phyloP scores from a whole-genome alignment of 1,139 yeast genomes.

The Suhomyces wounanorum region DNA sequence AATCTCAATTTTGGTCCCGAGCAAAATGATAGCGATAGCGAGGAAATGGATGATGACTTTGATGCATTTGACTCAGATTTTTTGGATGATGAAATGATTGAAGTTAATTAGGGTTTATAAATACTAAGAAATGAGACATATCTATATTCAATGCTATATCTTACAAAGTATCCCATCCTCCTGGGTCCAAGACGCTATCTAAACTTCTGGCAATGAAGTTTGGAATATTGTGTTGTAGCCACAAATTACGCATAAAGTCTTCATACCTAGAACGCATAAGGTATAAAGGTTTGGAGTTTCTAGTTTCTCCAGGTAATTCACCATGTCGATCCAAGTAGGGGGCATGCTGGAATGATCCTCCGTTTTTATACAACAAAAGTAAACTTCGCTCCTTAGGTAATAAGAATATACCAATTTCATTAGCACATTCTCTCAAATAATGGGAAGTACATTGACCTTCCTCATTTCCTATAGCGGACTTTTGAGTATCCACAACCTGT shows the following conservation, averaged over 20 bases:
- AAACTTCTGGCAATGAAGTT: constrained; percentile 77
- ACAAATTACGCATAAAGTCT: constrained; percentile 62
- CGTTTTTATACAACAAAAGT: constrained; percentile 62
- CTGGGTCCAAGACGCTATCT: constrained; percentile 78
- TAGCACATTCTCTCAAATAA: constrained; percentile 62
- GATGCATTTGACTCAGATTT: constrained; percentile 3
- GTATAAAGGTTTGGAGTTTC: constrained; percentile 72
- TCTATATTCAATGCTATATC: not conserved
- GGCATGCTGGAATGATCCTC: constrained; percentile 82
- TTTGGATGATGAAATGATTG: not conserved
- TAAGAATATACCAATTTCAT: constrained; percentile 74
- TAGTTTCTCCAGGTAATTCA: constrained; percentile 74
- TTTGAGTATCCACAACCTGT: constrained; percentile 65
- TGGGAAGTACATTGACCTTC: constrained; percentile 74
- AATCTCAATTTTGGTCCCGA: constrained; percentile 9
- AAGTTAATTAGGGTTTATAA: not conserved
- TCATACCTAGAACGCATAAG: constrained; percentile 67
- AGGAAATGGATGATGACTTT: constrained; percentile 8
- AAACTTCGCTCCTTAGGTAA: constrained; percentile 76
- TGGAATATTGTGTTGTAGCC: constrained; percentile 81
- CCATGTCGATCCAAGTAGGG: constrained; percentile 90
- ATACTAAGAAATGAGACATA: not conserved
- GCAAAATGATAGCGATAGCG: constrained; percentile 10
- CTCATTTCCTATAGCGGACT: constrained; percentile 48
- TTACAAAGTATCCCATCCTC: constrained; percentile 94